A percentile compares a stretch with the other conserved stretches of the same genome.
Conservation (phyloP, 352 stramenopile species). For the Pythium guiyangense region DNA sequence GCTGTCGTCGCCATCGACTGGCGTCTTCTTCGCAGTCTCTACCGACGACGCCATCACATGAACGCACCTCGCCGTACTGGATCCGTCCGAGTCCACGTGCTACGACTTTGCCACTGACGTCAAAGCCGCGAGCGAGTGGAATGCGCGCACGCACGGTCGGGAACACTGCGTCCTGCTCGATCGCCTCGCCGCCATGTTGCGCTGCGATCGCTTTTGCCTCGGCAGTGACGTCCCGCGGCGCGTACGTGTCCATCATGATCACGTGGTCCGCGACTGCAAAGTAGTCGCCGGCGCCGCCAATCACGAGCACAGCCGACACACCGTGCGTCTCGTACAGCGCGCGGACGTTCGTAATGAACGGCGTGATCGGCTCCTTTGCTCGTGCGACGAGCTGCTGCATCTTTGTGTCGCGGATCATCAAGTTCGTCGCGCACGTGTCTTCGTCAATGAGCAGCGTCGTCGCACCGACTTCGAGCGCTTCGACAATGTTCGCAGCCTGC, state of each 20-base stretch:
- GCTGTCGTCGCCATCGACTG: neutral
- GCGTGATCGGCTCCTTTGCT: conserved; percentile 97
- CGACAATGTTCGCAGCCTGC: conserved; percentile 95
- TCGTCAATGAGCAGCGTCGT: conserved; percentile 95
- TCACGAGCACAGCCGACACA: conserved; percentile 95
- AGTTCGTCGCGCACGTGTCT: conserved; percentile 97
- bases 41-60: neutral
- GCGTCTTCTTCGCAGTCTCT: neutral
- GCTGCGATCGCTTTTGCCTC: conserved; percentile 90
- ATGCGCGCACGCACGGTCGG: conserved; percentile 48
- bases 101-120: conserved; percentile 74
- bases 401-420: conserved; percentile 97
- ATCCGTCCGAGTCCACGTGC: conserved; percentile 72
- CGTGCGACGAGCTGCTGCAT: conserved; percentile 95
- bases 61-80: conserved; percentile 78
- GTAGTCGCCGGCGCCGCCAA: conserved; percentile 95
- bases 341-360: conserved; percentile 95
- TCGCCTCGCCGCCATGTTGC: conserved; percentile 31
- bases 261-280: conserved; percentile 96
- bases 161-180: conserved; percentile 49
- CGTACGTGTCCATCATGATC: conserved; percentile 96
- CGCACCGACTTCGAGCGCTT: conserved; percentile 89
- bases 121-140: conserved; percentile 44
- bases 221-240: conserved; percentile 88
- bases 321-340: conserved; percentile 86